Evolutionary conservation across 208 protist species (phyloP).

Genomic region (Tetramitus jugosus): DNA sequence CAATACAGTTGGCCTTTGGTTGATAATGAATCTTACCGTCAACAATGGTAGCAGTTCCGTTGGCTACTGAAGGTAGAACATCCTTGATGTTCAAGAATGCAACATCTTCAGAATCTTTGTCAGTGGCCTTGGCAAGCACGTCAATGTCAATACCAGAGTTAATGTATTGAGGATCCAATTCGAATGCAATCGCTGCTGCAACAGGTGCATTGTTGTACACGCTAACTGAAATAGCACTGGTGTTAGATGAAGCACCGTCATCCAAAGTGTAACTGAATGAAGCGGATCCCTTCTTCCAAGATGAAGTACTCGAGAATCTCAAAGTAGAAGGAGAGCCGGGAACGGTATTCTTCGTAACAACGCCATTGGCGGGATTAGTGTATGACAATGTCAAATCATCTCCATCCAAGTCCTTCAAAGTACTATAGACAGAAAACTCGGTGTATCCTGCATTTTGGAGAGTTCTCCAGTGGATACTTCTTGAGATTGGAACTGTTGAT

Average conservation of each 20-base stretch:
- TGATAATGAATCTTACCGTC: not conserved
- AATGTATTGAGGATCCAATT: not conserved
- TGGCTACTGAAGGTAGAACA: too few species aligned
- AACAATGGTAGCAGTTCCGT: not conserved
- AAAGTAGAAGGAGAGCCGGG: too few species aligned
- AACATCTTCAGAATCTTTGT: too few species aligned
- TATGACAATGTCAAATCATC: not conserved
- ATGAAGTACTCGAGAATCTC: not conserved
- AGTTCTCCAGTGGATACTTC: conserved; percentile 1
- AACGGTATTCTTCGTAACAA: not conserved
- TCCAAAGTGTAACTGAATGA: not conserved
- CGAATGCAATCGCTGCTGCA: not conserved
- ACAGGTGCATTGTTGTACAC: not conserved
- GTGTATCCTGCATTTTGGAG: not conserved
- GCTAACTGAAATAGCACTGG: not conserved
- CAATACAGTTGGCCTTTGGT: not conserved
- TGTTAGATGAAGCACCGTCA: not conserved
- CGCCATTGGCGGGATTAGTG: not conserved
- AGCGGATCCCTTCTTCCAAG: not conserved
- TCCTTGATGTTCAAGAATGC: too few species aligned
- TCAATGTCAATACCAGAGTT: too few species aligned
- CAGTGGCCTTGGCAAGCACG: too few species aligned
- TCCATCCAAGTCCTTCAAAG: not conserved
- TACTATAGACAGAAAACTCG: too few species aligned
- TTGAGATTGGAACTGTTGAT: not conserved